Evolutionary conservation across 305 asterid species (phyloP).

Genomic region (Galium porrigens): DNA sequence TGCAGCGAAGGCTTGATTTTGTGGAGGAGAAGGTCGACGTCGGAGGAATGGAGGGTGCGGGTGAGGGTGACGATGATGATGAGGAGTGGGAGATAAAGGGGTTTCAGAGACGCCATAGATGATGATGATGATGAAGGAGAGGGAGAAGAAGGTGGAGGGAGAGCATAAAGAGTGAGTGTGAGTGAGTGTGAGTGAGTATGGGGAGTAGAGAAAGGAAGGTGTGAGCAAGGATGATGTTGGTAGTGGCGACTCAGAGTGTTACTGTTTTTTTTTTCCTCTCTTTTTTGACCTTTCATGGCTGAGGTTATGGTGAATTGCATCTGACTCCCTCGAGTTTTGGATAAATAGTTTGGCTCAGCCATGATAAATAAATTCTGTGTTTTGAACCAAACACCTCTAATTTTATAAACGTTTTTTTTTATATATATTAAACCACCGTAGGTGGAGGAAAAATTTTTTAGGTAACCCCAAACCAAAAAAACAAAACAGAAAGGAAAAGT

Average conservation of each 20-base stretch:
- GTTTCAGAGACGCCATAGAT: slow-evolving; percentile 15
- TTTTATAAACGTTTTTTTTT: no score
- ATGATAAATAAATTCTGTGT: no score
- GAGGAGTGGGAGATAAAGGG: slow-evolving; percentile 3
- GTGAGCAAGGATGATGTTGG: neutral
- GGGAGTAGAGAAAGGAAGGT: slow-evolving; percentile 4
- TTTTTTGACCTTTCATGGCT: neutral
- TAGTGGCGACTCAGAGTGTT: slow-evolving; percentile 12
- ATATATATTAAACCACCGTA: no score
- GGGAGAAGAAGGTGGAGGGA: slow-evolving; percentile 18
- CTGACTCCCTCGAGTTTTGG: neutral
- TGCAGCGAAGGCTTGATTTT: slow-evolving; percentile 65
- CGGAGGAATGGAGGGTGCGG: slow-evolving; percentile 29
- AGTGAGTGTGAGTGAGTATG: neutral
- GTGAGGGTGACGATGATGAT: slow-evolving; percentile 1
- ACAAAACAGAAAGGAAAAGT: no score
- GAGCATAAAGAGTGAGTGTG: slow-evolving; percentile 12
- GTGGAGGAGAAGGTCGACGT: slow-evolving; percentile 48
- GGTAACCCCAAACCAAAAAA: no score
- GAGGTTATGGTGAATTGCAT: neutral
- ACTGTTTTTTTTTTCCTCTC: neutral
- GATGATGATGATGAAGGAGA: neutral
- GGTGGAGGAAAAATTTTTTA: no score
- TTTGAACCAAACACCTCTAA: no score
- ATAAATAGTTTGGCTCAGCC: no score